Conservation (phyloP, 768 basidiomycete genomes). For the Hortiboletus flavorubellus region DNA sequence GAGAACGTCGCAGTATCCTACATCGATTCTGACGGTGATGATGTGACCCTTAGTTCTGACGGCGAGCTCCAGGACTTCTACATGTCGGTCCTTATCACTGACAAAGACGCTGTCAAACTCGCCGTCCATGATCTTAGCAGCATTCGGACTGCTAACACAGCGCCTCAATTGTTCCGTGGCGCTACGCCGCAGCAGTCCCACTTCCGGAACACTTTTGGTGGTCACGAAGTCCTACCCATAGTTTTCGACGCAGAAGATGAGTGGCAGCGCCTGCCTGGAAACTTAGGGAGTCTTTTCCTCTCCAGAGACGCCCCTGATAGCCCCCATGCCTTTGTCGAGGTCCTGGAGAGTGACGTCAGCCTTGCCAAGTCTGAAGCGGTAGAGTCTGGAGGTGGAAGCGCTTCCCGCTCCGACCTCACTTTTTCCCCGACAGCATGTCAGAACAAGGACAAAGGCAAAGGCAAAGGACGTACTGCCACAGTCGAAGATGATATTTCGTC, state of each 20-base stretch:
- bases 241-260: slow-evolving; percentile 53
- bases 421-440: slow-evolving; percentile 12
- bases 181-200: slow-evolving; percentile 33
- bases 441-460: slow-evolving; percentile 58
- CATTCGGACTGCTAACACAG: slow-evolving; percentile 32
- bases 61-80: slow-evolving; percentile 79
- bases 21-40: slow-evolving; percentile 68
- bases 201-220: slow-evolving; percentile 62
- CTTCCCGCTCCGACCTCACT: slow-evolving; percentile 24
- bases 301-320: slow-evolving; percentile 34
- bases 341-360: slow-evolving; percentile 42
- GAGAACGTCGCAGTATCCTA: slow-evolving; percentile 68
- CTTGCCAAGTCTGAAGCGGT: slow-evolving; percentile 29
- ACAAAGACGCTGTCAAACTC: slow-evolving; percentile 49
- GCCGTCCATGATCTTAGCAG: slow-evolving; percentile 54
- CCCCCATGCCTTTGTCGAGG: slow-evolving; percentile 66
- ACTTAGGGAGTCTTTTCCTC: slow-evolving; percentile 41
- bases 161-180: slow-evolving; percentile 32
- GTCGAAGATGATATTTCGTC: slow-evolving; percentile 37
- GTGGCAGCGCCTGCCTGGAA: slow-evolving; percentile 57
- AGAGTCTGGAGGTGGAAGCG: slow-evolving; percentile 34
- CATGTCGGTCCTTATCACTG: slow-evolving; percentile 27
- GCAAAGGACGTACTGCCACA: slow-evolving; percentile 29
- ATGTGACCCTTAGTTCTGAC: slow-evolving; percentile 72
- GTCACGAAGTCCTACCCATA: slow-evolving; percentile 42